Percentiles rank a stretch among this genome's conserved stretches.
These are phyloP conservation scores for Penstemon eatonii DNA, from an alignment of 257 asterid species.

Conservation along the genomic window DNA sequence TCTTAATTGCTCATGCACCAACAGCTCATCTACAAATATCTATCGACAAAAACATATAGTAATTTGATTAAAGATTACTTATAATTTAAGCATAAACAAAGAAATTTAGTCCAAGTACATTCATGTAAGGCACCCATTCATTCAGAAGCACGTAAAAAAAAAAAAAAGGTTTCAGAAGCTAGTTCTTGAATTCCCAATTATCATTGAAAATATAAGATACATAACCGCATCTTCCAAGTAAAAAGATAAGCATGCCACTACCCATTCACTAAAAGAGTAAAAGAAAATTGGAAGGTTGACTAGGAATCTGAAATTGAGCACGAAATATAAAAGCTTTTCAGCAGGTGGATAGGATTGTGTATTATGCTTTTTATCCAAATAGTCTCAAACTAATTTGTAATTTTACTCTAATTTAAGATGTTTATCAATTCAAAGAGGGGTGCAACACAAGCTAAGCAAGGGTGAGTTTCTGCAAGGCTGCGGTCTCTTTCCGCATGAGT, in stretches of 20 bases:
- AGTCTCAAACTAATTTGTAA: neutral
- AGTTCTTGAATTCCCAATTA: slow-evolving; percentile 1
- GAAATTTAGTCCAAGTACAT: neutral
- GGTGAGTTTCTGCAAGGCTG: neutral
- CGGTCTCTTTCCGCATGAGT: neutral
- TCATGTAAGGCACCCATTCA: slow-evolving; percentile 7
- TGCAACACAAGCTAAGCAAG: neutral
- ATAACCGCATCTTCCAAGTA: neutral
- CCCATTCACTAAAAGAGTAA: neutral
- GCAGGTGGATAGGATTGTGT: neutral
- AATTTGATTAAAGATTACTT: neutral
- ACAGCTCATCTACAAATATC: slow-evolving; percentile 80
- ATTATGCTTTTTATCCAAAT: neutral
- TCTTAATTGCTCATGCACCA: slow-evolving; percentile 50
- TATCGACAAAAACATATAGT: slow-evolving; percentile 34
- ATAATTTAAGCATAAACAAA: slow-evolving; percentile 2
- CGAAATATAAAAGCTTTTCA: neutral
- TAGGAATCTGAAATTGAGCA: slow-evolving; percentile 9
- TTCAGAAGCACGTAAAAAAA: slow-evolving; percentile 5
- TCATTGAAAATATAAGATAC: neutral
- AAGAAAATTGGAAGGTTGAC: neutral
- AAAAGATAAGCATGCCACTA: neutral
- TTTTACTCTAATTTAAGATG: neutral
- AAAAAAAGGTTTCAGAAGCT: slow-evolving; percentile 6
- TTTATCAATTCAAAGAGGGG: slow-evolving; percentile 7